Percentiles rank a stretch among this genome's conserved stretches.
phyloP scores from a whole-genome alignment of 768 basidiomycete species.

The Mycena amicta region DNA sequence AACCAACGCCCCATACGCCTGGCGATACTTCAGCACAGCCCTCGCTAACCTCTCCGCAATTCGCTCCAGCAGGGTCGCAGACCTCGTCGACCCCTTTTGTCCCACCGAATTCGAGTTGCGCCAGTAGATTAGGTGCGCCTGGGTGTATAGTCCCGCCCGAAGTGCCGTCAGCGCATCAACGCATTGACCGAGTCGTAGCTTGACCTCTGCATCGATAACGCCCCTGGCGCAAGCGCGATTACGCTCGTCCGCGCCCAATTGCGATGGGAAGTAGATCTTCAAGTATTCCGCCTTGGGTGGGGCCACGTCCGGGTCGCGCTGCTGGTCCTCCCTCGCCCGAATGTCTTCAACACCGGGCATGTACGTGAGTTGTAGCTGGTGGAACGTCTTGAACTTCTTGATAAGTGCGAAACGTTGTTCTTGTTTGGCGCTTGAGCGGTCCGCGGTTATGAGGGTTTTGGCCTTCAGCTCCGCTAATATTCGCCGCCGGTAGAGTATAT shows the following conservation, averaged over 20 bases:
- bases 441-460: background rate
- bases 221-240: background rate
- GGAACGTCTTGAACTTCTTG: slow-evolving; percentile 6
- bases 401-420: slow-evolving; percentile 7
- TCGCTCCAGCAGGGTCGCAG: background rate
- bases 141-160: background rate
- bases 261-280: slow-evolving; percentile 10
- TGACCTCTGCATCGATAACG: background rate
- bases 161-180: background rate
- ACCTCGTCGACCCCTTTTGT: background rate
- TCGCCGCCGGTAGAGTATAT: background rate
- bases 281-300: slow-evolving; percentile 12
- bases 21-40: background rate
- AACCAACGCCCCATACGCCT: background rate
- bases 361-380: background rate
- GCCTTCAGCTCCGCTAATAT: background rate
- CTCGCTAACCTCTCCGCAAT: background rate
- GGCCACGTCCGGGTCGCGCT: background rate
- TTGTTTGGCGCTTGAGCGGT: background rate
- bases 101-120: background rate
- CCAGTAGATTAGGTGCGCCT: background rate
- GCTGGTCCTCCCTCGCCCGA: slow-evolving; percentile 4
- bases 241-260: background rate
- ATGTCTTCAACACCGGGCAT: slow-evolving; percentile 8
- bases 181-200: background rate